These are phyloP conservation scores for Bombardia bombarda DNA, from an alignment of 495 filamentous ascomycete genomes.

Conservation along the genomic window DNA sequence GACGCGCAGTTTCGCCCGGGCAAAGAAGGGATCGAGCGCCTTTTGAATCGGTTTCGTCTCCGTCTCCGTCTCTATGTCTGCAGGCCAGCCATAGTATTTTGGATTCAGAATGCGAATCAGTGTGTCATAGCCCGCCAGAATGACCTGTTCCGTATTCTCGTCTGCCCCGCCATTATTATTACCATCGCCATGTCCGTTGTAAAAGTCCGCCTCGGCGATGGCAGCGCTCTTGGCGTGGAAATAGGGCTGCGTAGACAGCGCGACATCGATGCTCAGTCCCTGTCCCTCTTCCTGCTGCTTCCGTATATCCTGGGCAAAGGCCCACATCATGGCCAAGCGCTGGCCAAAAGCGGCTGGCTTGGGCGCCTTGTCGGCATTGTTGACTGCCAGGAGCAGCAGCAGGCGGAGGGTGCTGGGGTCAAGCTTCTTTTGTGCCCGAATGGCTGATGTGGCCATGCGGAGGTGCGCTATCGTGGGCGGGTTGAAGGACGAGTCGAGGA, in stretches of 20 bases:
- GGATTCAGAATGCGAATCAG: slow-evolving; percentile 72
- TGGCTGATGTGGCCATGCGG: slow-evolving; percentile 61
- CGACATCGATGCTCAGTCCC: slow-evolving; percentile 59
- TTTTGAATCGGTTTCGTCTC: slow-evolving; percentile 26
- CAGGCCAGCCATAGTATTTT: slow-evolving; percentile 66
- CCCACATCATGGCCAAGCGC: slow-evolving; percentile 76
- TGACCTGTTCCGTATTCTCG: slow-evolving; percentile 54
- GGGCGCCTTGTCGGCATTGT: slow-evolving; percentile 89
- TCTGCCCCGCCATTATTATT: slow-evolving; percentile 2
- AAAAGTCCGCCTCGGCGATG: slow-evolving; percentile 49
- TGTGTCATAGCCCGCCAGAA: slow-evolving; percentile 84
- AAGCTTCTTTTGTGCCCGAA: slow-evolving; percentile 22
- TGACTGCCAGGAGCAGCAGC: slow-evolving; percentile 74
- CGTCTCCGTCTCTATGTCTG: slow-evolving; percentile 29
- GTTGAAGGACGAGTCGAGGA: slow-evolving; percentile 95
- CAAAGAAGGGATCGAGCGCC: slow-evolving; percentile 61
- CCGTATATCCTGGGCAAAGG: slow-evolving; percentile 64
- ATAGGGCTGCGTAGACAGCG: slow-evolving; percentile 71
- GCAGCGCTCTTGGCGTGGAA: slow-evolving; percentile 77
- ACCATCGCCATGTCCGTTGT: slow-evolving; percentile 19
- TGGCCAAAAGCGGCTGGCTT: slow-evolving; percentile 78
- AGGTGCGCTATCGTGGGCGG: slow-evolving; percentile 82
- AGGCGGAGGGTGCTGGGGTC: slow-evolving; percentile 39
- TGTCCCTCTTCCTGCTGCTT: slow-evolving; percentile 5
- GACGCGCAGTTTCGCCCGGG: slow-evolving; percentile 60